These are phyloP conservation scores for Apophysomyces elegans DNA, from an alignment of 371 early-diverging fungal species.

Conservation along the genomic window DNA sequence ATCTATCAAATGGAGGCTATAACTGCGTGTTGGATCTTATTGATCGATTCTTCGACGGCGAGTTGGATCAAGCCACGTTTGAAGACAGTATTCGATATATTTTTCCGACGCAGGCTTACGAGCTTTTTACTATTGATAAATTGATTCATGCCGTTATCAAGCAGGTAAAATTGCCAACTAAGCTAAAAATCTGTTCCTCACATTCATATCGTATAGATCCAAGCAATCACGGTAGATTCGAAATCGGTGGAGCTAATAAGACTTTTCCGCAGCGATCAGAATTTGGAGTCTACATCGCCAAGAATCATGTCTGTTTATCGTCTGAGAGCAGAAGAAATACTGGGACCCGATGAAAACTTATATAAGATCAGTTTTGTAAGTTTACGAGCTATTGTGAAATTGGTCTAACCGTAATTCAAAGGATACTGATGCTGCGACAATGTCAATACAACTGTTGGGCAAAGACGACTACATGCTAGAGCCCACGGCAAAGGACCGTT, in stretches of 20 bases:
- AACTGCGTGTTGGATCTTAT: constrained; percentile 75
- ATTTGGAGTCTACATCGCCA: constrained; percentile 25
- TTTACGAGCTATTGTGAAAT: constrained; percentile 2
- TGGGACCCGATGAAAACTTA: constrained; percentile 82
- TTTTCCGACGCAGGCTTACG: constrained; percentile 87
- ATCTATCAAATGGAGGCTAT: constrained; percentile 71
- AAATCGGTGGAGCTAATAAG: constrained; percentile 31
- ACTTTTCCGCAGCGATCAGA: constrained; percentile 45
- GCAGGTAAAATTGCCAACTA: constrained; percentile 57
- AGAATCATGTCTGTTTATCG: constrained; percentile 67
- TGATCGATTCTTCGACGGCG: constrained; percentile 78
- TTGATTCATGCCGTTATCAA: constrained; percentile 78
- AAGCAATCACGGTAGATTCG: constrained; percentile 45
- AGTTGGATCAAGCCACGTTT: constrained; percentile 83
- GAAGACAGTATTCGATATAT: constrained; percentile 91
- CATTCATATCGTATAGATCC: constrained; percentile 31
- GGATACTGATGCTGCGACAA: constrained; percentile 61
- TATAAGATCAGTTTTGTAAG: constrained; percentile 87
- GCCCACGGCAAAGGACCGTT: constrained; percentile 85
- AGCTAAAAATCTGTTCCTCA: background rate
- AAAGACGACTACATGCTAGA: constrained; percentile 86
- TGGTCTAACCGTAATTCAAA: constrained; percentile 18
- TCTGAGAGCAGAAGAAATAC: constrained; percentile 77
- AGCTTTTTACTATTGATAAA: constrained; percentile 89
- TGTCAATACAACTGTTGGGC: constrained; percentile 85